Percentiles rank a stretch among this genome's conserved stretches.
These are phyloP conservation scores for Hymenoscyphus occultus DNA, from an alignment of 2,329 filamentous ascomycete genomes.

Conservation along the genomic window DNA sequence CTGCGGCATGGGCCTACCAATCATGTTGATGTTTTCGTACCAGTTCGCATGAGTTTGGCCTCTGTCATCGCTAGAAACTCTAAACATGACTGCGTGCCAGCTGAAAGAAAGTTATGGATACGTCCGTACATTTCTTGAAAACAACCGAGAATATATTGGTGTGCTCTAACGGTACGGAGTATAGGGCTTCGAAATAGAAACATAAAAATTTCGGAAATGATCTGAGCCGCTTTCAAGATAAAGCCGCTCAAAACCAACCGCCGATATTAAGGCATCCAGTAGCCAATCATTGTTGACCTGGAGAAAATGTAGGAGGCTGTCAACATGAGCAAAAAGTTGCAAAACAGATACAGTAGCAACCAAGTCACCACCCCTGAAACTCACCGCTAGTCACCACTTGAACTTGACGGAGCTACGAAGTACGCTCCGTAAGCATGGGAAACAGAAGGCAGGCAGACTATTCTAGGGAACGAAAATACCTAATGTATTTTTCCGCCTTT, in stretches of 20 bases:
- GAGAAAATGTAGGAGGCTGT: not conserved
- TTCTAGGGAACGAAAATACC: not conserved
- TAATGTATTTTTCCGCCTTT: not conserved
- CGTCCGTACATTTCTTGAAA: no score
- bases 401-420: conserved; percentile 4
- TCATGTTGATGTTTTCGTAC: not conserved
- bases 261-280: not conserved
- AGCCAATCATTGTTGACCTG: not conserved
- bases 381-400: conserved; percentile 26
- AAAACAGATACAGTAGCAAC: not conserved
- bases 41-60: not conserved
- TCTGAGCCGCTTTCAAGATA: conserved; percentile 13
- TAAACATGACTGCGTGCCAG: not conserved
- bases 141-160: conserved; percentile 1
- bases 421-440: not conserved
- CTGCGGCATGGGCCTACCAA: not conserved
- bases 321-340: not conserved
- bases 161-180: not conserved
- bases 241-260: conserved; percentile 9
- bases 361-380: conserved; percentile 26
- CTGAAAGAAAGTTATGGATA: not conserved
- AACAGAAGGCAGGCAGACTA: not conserved
- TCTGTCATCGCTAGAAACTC: not conserved
- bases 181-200: conserved; percentile 11
- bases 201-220: conserved; percentile 9